These are phyloP conservation scores for Citrus australasica DNA, from an alignment of 345 rosid genomes.

Conservation along the genomic window DNA sequence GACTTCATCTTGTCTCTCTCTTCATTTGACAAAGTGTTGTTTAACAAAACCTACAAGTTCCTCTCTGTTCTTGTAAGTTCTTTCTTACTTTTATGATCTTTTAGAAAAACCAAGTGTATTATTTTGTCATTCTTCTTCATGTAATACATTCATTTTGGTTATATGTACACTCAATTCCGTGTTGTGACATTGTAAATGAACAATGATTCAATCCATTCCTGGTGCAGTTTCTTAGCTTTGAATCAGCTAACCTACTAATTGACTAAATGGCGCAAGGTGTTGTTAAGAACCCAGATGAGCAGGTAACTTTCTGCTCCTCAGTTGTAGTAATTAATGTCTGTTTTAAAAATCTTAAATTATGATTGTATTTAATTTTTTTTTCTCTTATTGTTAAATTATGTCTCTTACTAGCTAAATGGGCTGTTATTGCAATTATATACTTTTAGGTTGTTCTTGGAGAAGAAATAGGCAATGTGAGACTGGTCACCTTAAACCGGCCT, in stretches of 20 bases:
- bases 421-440: background rate
- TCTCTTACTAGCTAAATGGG: background rate
- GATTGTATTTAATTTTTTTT: background rate
- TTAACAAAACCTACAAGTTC: background rate
- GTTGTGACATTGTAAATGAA: background rate
- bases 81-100: background rate
- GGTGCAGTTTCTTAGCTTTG: constrained; percentile 5
- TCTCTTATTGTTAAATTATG: too few relatives aligned
- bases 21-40: background rate
- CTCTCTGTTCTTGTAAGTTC: background rate
- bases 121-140: background rate
- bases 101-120: background rate
- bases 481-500: constrained; percentile 76
- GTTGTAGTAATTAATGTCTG: background rate
- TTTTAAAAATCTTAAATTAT: background rate
- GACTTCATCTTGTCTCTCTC: background rate
- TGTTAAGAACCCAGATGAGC: constrained; percentile 25
- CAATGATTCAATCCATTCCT: background rate
- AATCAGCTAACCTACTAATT: background rate
- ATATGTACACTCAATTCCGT: background rate
- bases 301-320: constrained; percentile 9
- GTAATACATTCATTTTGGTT: background rate
- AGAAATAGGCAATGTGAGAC: constrained; percentile 49
- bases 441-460: constrained; percentile 77
- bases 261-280: constrained; percentile 32